These are phyloP conservation scores for Conoideocrella luteorostrata DNA, from an alignment of 2,329 filamentous ascomycete species.

Conservation along the genomic window DNA sequence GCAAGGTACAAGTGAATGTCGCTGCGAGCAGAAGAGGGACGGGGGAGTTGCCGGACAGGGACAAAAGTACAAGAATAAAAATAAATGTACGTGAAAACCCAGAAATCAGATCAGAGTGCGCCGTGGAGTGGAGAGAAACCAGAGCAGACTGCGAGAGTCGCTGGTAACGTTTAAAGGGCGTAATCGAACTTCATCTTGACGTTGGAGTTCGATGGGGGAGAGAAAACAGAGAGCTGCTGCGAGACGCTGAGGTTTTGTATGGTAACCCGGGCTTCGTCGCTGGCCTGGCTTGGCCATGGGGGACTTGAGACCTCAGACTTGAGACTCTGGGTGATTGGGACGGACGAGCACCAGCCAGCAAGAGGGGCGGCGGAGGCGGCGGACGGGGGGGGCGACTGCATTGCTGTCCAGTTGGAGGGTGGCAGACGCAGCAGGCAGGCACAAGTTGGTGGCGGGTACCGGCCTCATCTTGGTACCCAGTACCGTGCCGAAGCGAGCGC, in stretches of 20 bases:
- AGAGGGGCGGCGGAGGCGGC: constrained; percentile 1
- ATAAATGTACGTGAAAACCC: constrained; percentile 8
- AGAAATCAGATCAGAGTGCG: constrained; percentile 22
- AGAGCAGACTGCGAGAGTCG: constrained; percentile 52
- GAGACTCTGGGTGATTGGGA: too few species aligned
- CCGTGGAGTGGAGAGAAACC: constrained; percentile 33
- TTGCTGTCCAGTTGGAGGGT: background rate
- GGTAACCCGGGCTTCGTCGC: too few species aligned
- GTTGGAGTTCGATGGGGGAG: constrained; percentile 43
- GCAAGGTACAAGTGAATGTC: constrained; percentile 48
- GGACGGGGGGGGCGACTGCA: constrained; percentile 1
- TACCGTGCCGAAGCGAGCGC: background rate
- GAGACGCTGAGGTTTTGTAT: constrained; percentile 25
- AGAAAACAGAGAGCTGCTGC: constrained; percentile 16
- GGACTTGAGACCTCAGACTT: too few species aligned
- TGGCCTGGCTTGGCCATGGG: too few species aligned
- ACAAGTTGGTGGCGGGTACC: constrained; percentile 1
- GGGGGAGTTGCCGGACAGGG: constrained; percentile 1
- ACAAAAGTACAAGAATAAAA: constrained; percentile 9
- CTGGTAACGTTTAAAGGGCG: constrained; percentile 43
- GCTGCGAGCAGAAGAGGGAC: constrained; percentile 25
- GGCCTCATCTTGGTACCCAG: background rate
- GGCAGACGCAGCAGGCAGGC: background rate
- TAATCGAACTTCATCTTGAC: constrained; percentile 48
- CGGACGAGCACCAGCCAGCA: constrained; percentile 1